A percentile compares a stretch with the other conserved stretches of the same genome.
Conservation (phyloP, 768 basidiomycete species). For the Auricularia sp. region DNA sequence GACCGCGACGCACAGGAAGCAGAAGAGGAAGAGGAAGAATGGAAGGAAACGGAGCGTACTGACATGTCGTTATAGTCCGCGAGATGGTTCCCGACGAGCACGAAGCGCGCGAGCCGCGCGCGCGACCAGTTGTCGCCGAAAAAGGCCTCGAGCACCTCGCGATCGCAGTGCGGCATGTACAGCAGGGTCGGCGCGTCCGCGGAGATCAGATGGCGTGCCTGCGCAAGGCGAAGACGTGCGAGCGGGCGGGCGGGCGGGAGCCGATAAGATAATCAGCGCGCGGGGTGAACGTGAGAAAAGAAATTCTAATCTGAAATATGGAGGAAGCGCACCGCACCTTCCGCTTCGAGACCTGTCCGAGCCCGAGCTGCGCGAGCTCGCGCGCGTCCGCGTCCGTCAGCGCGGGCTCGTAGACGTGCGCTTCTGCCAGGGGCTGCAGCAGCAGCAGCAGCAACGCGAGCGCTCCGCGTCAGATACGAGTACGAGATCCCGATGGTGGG, state of each 20-base stretch:
- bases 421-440: slow-evolving; percentile 35
- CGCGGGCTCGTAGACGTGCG: slow-evolving; percentile 64
- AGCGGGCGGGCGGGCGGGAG: not conserved
- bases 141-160: slow-evolving; percentile 58
- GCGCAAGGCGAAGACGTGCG: slow-evolving; percentile 5
- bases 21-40: not conserved
- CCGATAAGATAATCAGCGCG: slow-evolving; percentile 8
- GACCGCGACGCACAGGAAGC: too few relatives aligned
- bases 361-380: slow-evolving; percentile 34
- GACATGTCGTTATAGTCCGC: slow-evolving; percentile 61
- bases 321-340: slow-evolving; percentile 35
- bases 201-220: slow-evolving; percentile 24
- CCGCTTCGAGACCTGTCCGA: slow-evolving; percentile 32
- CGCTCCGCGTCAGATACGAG: too few relatives aligned
- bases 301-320: not conserved
- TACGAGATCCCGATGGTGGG: not conserved
- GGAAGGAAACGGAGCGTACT: slow-evolving; percentile 11
- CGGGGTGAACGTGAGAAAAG: slow-evolving; percentile 2
- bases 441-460: slow-evolving; percentile 9
- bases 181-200: slow-evolving; percentile 43
- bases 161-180: slow-evolving; percentile 75
- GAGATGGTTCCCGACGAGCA: slow-evolving; percentile 59
- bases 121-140: slow-evolving; percentile 51
- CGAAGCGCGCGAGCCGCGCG: slow-evolving; percentile 33
- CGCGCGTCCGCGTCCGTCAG: slow-evolving; percentile 50